Evolutionary conservation across 805 yeast species (phyloP).

Genomic region (Lachancea dasiensis): DNA sequence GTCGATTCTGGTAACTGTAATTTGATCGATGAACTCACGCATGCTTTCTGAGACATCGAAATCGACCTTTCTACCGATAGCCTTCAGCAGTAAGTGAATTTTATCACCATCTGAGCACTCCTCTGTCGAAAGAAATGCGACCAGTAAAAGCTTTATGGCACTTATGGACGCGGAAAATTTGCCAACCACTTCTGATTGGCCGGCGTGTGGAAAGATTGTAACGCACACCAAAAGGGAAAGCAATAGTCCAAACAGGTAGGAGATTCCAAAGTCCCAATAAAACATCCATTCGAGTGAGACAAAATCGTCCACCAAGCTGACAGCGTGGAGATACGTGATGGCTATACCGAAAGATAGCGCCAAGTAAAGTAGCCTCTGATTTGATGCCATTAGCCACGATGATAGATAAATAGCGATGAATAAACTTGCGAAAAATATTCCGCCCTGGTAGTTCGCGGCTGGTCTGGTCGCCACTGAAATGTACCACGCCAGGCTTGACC

Average conservation of each 20-base stretch:
- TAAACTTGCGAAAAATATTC: slow-evolving; percentile 39
- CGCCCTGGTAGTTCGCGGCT: slow-evolving; percentile 40
- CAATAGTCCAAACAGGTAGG: slow-evolving; percentile 40
- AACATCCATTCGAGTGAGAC: slow-evolving; percentile 29
- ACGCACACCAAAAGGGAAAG: slow-evolving; percentile 34
- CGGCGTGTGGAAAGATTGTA: slow-evolving; percentile 36
- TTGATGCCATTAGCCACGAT: slow-evolving; percentile 39
- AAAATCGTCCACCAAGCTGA: slow-evolving; percentile 17
- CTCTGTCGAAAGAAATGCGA: slow-evolving; percentile 18
- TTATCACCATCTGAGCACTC: slow-evolving; percentile 14
- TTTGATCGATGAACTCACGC: slow-evolving; percentile 40
- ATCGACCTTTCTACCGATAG: slow-evolving; percentile 30
- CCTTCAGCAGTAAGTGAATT: slow-evolving; percentile 22
- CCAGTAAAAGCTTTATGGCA: slow-evolving; percentile 24
- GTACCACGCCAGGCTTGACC: slow-evolving; percentile 40
- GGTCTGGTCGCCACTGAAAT: slow-evolving; percentile 38
- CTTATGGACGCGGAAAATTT: slow-evolving; percentile 24
- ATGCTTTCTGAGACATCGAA: slow-evolving; percentile 36
- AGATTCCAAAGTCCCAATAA: slow-evolving; percentile 40
- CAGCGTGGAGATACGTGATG: slow-evolving; percentile 34
- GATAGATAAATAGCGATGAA: slow-evolving; percentile 34
- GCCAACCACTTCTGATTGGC: slow-evolving; percentile 32
- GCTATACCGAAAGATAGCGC: slow-evolving; percentile 34
- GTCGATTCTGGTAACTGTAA: slow-evolving; percentile 34
- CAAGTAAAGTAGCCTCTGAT: slow-evolving; percentile 37